Conservation (phyloP, 2,329 filamentous ascomycete genomes). For the Epichloe scottii region DNA sequence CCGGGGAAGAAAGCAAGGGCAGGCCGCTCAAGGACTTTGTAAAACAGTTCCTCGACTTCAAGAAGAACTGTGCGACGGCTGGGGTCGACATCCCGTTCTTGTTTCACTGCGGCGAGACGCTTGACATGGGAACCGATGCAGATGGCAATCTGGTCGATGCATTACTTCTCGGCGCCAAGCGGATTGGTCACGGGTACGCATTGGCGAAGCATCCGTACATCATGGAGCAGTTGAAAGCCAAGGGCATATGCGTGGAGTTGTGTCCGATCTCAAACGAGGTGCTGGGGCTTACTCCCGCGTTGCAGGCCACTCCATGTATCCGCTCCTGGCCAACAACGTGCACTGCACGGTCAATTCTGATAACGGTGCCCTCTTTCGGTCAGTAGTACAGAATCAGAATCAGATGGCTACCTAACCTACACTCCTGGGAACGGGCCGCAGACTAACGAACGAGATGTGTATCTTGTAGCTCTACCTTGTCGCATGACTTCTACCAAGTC, state of each 20-base stretch:
- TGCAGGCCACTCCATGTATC: constrained; percentile 54
- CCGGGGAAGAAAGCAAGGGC: constrained; percentile 54
- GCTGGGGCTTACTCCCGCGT: constrained; percentile 53
- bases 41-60: constrained; percentile 43
- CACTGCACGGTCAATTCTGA: constrained; percentile 65
- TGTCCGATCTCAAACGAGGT: constrained; percentile 72
- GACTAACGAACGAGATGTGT: neutral
- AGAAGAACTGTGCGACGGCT: constrained; percentile 32
- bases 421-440: neutral
- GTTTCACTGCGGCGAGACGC: constrained; percentile 66
- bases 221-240: constrained; percentile 51
- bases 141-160: constrained; percentile 61
- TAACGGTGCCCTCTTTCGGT: constrained; percentile 63
- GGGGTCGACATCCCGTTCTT: constrained; percentile 54
- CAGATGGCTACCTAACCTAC: no score
- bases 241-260: constrained; percentile 58
- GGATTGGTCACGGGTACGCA: constrained; percentile 64
- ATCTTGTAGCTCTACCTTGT: constrained; percentile 49
- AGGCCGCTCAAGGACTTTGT: constrained; percentile 44
- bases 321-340: constrained; percentile 57
- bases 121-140: constrained; percentile 49
- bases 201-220: constrained; percentile 53
- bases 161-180: constrained; percentile 50
- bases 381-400: constrained; percentile 11
- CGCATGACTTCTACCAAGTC: constrained; percentile 67